Evolutionary conservation across 345 rosid species (phyloP).

Genomic region (Brassica nigra): DNA sequence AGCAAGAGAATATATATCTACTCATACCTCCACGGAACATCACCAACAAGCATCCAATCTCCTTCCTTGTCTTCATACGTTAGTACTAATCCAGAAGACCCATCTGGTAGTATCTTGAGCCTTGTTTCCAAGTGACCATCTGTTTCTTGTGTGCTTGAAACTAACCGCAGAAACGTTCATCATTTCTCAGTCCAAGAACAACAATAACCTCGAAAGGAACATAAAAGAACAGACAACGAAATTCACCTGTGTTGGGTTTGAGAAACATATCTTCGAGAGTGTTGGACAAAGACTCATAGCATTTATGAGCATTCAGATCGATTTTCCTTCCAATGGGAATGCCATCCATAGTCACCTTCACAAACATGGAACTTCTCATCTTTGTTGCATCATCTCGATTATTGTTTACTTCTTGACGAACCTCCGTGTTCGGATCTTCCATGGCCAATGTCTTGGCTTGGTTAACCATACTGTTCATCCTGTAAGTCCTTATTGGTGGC

Average conservation of each 20-base stretch:
- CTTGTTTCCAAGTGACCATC: conserved; percentile 34
- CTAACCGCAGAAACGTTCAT: conserved; percentile 28
- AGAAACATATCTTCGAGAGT: conserved; percentile 79
- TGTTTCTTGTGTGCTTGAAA: conserved; percentile 39
- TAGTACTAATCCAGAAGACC: conserved; percentile 74
- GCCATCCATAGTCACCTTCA: conserved; percentile 98
- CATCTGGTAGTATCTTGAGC: conserved; percentile 59
- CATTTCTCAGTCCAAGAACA: conserved; percentile 8
- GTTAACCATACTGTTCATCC: conserved; percentile 80
- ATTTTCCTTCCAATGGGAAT: conserved; percentile 88
- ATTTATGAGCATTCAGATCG: conserved; percentile 67
- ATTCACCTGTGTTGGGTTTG: conserved; percentile 39
- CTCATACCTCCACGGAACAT: conserved; percentile 91
- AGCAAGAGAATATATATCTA: conserved; percentile 1
- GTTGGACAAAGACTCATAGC: conserved; percentile 69
- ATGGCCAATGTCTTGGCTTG: conserved; percentile 55
- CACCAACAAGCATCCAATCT: conserved; percentile 99
- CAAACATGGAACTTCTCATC: conserved; percentile 56
- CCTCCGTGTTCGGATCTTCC: conserved; percentile 41
- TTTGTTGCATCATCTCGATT: conserved; percentile 40
- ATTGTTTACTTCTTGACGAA: conserved; percentile 35
- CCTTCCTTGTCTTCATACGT: conserved; percentile 96
- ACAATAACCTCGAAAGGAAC: background rate
- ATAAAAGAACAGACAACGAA: background rate
- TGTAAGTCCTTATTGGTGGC: conserved; percentile 87